A percentile compares a stretch with the other conserved stretches of the same genome.
These are phyloP conservation scores for Ophiostoma quercus DNA, from an alignment of 2,329 filamentous ascomycete species.

Conservation along the genomic window DNA sequence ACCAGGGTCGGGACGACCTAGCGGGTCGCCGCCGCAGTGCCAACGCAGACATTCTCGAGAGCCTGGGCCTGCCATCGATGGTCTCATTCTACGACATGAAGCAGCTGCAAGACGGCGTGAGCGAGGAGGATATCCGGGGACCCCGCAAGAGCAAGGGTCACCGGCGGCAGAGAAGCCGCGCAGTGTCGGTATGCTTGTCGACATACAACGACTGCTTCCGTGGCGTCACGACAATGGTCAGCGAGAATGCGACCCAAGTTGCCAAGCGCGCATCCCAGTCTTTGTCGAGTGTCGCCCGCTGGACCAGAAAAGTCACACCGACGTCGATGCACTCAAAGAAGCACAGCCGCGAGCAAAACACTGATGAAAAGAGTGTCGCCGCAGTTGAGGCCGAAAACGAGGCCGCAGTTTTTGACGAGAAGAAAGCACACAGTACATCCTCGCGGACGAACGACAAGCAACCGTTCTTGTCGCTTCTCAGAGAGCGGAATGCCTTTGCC, in stretches of 20 bases:
- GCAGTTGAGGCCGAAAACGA: not conserved
- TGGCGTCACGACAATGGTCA: conserved; percentile 5
- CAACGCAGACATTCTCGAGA: conserved; percentile 28
- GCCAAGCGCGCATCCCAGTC: conserved; percentile 10
- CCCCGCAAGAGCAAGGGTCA: not conserved
- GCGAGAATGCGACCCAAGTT: conserved; percentile 14
- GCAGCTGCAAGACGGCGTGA: conserved; percentile 20
- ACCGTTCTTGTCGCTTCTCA: not conserved
- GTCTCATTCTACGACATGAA: conserved; percentile 27
- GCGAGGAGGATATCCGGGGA: conserved; percentile 18
- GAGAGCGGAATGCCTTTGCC: not conserved
- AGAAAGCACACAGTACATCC: not conserved
- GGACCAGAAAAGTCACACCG: conserved; percentile 12
- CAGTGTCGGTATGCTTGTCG: conserved; percentile 7
- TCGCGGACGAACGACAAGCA: not conserved
- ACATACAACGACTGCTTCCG: conserved; percentile 16
- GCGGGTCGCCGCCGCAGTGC: conserved; percentile 24
- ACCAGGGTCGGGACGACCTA: not conserved
- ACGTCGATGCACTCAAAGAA: not conserved
- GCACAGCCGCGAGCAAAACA: not conserved
- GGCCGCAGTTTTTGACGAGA: not conserved
- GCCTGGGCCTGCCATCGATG: conserved; percentile 25
- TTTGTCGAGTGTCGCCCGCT: not conserved
- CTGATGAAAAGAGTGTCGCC: not conserved
- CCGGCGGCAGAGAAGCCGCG: not conserved